These are phyloP conservation scores for Pyrrhoderma lamaoense DNA, from an alignment of 1,284 basidiomycete species.

Conservation along the genomic window DNA sequence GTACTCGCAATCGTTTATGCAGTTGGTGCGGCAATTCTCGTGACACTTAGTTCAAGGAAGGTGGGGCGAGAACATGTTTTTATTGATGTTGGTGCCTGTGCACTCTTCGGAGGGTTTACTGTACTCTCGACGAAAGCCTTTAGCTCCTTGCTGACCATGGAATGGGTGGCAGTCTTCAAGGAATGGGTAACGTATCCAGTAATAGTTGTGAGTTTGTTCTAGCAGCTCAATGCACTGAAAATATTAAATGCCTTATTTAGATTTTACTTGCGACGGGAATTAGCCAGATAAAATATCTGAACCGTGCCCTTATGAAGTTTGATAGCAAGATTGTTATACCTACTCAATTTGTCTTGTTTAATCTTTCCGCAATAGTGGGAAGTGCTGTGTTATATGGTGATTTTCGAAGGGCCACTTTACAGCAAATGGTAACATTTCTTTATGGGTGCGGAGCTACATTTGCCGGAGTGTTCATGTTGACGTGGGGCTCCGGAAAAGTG, in stretches of 20 bases:
- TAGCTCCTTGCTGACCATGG: conserved; percentile 74
- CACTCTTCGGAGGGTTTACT: conserved; percentile 90
- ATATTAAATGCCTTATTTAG: conserved; percentile 31
- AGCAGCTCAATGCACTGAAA: conserved; percentile 3
- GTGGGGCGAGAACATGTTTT: conserved; percentile 67
- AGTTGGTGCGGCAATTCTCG: conserved; percentile 48
- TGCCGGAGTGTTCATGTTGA: conserved; percentile 78
- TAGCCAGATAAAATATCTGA: conserved; percentile 87
- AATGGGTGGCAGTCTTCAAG: conserved; percentile 68
- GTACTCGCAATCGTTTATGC: conserved; percentile 64
- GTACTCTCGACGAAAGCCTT: conserved; percentile 92
- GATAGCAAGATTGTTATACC: conserved; percentile 89
- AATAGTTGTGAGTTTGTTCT: conserved; percentile 40
- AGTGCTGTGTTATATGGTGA: conserved; percentile 93
- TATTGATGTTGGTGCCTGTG: conserved; percentile 85
- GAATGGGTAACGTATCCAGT: conserved; percentile 77
- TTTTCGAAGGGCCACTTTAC: conserved; percentile 74
- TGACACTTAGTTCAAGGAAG: conserved; percentile 50
- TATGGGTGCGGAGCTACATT: conserved; percentile 82
- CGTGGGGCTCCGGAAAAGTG: conserved; percentile 36
- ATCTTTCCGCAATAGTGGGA: conserved; percentile 82
- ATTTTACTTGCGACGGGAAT: conserved; percentile 76
- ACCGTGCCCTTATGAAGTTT: conserved; percentile 84
- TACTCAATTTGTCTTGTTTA: conserved; percentile 90
- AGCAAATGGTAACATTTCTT: conserved; percentile 79